A percentile compares a stretch with the other conserved stretches of the same genome.
These are phyloP conservation scores for Paramecium tetraurelia DNA, from an alignment of 73 alveolate species.

Conservation along the genomic window DNA sequence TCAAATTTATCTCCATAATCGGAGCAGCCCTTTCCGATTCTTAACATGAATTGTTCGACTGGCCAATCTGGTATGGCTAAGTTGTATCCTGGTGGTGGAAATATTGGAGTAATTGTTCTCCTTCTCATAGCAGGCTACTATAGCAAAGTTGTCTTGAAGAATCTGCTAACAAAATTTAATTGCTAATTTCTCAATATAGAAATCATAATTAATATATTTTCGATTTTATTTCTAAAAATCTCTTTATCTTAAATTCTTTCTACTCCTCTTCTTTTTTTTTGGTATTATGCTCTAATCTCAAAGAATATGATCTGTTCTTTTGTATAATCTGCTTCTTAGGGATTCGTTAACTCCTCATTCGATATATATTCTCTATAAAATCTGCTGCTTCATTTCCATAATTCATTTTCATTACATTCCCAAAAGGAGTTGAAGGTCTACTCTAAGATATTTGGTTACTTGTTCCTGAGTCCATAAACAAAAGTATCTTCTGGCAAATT, in stretches of 20 bases:
- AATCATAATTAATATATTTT: constrained; percentile 17
- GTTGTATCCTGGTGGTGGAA: constrained; percentile 76
- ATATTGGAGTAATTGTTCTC: constrained; percentile 65
- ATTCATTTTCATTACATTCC: background rate
- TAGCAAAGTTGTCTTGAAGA: background rate
- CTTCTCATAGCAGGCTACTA: constrained; percentile 65
- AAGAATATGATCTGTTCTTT: background rate
- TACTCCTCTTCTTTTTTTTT: background rate
- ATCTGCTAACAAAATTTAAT: constrained; percentile 15
- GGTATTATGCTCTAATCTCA: background rate
- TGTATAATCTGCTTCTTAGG: background rate
- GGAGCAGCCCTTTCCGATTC: constrained; percentile 78
- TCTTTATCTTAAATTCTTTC: background rate
- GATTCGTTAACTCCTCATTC: background rate
- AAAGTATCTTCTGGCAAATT: background rate
- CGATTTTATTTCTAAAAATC: background rate
- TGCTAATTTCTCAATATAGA: background rate
- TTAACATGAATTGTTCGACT: constrained; percentile 64
- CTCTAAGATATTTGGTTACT: background rate
- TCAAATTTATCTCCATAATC: constrained; percentile 82
- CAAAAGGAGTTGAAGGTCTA: constrained; percentile 47
- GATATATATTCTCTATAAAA: background rate
- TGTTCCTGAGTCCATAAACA: background rate
- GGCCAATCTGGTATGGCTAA: constrained; percentile 68
- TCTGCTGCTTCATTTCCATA: constrained; percentile 24